Evolutionary conservation across 768 basidiomycete genomes (phyloP).

Genomic region (Omphalotus guepiniiformis): DNA sequence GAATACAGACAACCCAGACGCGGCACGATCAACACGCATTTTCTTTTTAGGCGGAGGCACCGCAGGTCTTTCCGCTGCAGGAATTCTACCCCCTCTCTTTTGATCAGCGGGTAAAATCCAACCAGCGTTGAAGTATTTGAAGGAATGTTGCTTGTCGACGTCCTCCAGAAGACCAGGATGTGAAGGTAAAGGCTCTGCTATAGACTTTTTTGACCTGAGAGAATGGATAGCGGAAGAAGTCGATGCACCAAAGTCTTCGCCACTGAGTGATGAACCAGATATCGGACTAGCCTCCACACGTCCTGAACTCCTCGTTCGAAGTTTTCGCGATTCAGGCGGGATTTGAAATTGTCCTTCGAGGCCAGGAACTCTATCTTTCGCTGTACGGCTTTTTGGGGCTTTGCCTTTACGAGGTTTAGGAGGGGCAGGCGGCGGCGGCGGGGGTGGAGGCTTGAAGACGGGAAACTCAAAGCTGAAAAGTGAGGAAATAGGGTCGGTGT

Average conservation of each 20-base stretch:
- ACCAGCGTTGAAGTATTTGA: constrained; percentile 78
- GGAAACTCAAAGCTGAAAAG: constrained; percentile 69
- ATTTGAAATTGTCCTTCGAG: too few relatives aligned
- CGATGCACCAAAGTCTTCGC: background rate
- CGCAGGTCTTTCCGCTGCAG: constrained; percentile 9
- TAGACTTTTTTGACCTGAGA: background rate
- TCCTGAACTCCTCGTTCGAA: background rate
- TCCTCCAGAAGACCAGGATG: constrained; percentile 60
- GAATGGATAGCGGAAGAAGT: background rate
- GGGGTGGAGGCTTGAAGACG: constrained; percentile 54
- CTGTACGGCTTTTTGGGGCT: too few relatives aligned
- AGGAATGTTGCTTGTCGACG: constrained; percentile 68
- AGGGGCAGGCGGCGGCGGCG: constrained; percentile 43
- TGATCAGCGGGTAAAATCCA: constrained; percentile 83
- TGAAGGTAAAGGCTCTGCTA: constrained; percentile 22
- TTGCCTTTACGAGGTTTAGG: constrained; percentile 2
- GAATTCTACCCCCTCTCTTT: constrained; percentile 26
- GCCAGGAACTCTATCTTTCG: too few relatives aligned
- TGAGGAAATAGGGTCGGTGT: constrained; percentile 56
- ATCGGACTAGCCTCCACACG: background rate
- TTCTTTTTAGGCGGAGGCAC: constrained; percentile 52
- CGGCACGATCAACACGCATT: constrained; percentile 24
- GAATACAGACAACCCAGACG: constrained; percentile 42
- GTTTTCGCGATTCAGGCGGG: too few relatives aligned
- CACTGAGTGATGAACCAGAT: background rate